A percentile compares a stretch with the other conserved stretches of the same genome.
These are phyloP conservation scores for Coemansia javaensis DNA, from an alignment of 192 early-diverging fungal species.

Conservation along the genomic window DNA sequence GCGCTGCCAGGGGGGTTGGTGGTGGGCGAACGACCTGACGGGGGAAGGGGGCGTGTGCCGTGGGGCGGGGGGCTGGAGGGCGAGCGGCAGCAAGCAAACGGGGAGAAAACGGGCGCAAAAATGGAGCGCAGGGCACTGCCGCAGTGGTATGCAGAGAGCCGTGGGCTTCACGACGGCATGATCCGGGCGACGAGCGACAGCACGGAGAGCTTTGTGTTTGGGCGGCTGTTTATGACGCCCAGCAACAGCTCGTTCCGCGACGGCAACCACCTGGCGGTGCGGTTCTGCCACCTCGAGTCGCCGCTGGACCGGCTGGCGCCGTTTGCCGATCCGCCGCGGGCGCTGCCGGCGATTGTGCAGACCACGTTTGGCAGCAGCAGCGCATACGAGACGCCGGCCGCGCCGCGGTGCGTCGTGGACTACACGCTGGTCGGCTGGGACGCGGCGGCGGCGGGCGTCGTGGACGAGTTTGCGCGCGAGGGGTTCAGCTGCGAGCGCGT, in stretches of 20 bases:
- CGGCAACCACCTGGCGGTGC: slow-evolving; percentile 22
- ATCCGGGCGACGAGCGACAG: slow-evolving; percentile 6
- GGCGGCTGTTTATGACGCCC: slow-evolving; percentile 19
- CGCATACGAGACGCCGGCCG: neutral
- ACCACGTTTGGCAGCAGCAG: neutral
- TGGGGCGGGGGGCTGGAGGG: too few species aligned
- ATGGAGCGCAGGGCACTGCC: slow-evolving; percentile 14
- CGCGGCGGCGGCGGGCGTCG: neutral
- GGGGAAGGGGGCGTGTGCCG: too few species aligned
- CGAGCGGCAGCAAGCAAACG: too few species aligned
- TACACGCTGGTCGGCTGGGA: slow-evolving; percentile 12
- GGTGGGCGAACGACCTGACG: too few species aligned
- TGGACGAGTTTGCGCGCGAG: slow-evolving; percentile 4
- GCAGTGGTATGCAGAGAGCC: slow-evolving; percentile 24
- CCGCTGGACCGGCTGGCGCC: slow-evolving; percentile 22
- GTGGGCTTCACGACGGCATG: slow-evolving; percentile 16
- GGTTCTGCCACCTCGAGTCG: slow-evolving; percentile 34
- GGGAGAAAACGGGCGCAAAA: too few species aligned
- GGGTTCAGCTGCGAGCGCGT: slow-evolving; percentile 13
- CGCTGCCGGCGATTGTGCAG: slow-evolving; percentile 9
- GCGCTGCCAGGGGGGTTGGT: too few species aligned
- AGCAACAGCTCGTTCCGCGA: slow-evolving; percentile 14
- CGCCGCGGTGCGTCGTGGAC: slow-evolving; percentile 22
- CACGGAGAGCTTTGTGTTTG: slow-evolving; percentile 24
- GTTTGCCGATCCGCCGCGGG: slow-evolving; percentile 21